Percentiles rank a stretch among this genome's conserved stretches.
phyloP scores from a whole-genome alignment of 257 asterid species.

The Solanum pinnatisectum region DNA sequence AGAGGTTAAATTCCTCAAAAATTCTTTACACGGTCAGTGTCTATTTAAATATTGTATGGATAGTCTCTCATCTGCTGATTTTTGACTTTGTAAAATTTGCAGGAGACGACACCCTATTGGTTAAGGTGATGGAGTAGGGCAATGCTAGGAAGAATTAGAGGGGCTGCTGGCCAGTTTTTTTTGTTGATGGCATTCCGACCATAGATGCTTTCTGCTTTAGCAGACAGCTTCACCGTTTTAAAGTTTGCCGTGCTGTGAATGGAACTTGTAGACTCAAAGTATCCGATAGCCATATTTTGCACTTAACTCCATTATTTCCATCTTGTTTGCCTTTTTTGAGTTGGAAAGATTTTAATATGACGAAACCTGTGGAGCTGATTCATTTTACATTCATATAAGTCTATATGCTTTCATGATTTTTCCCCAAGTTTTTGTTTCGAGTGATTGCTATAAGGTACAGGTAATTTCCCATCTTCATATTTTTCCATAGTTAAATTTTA shows the following conservation, averaged over 20 bases:
- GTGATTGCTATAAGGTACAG: not conserved
- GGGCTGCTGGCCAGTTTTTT: conserved; percentile 23
- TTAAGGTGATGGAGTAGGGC: conserved; percentile 25
- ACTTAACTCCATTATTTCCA: conserved; percentile 2
- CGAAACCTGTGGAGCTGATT: conserved; percentile 2
- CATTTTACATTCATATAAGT: not conserved
- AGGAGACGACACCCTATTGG: conserved; percentile 89
- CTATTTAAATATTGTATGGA: not conserved
- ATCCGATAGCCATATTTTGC: not conserved
- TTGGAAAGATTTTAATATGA: conserved; percentile 14
- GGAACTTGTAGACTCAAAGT: conserved; percentile 2
- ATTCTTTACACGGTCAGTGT: not conserved
- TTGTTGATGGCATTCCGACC: conserved; percentile 18
- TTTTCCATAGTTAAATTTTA: not conserved
- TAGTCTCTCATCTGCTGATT: not conserved
- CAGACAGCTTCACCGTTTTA: not conserved
- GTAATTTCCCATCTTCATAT: not conserved
- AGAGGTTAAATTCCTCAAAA: not conserved
- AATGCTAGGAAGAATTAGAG: conserved; percentile 23
- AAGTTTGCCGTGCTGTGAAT: not conserved
- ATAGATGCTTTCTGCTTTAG: conserved; percentile 5
- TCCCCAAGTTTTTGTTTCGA: not conserved
- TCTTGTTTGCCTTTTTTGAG: conserved; percentile 5
- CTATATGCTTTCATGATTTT: not conserved
- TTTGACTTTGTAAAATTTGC: conserved; percentile 16